phyloP scores from a whole-genome alignment of 345 rosid species.

The Brassica incana region DNA sequence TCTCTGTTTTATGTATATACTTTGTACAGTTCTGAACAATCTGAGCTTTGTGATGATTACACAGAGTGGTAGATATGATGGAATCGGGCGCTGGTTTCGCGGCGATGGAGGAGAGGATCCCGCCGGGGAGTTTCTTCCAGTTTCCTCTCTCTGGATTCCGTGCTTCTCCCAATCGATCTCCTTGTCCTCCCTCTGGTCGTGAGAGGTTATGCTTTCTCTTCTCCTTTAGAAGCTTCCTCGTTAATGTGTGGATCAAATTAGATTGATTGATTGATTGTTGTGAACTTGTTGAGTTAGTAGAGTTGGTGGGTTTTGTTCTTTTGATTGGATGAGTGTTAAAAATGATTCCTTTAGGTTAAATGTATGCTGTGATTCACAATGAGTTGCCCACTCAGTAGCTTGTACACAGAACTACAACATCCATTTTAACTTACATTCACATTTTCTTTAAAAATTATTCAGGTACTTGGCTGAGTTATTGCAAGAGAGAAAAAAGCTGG shows the following conservation, averaged over 20 bases:
- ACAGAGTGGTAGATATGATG: constrained; percentile 18
- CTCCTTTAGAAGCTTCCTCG: background rate
- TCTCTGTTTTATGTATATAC: background rate
- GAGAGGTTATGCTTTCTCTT: constrained; percentile 52
- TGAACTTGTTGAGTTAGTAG: background rate
- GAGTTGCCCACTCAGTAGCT: background rate
- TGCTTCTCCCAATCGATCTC: constrained; percentile 83
- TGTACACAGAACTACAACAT: background rate
- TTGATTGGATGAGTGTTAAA: too few relatives aligned
- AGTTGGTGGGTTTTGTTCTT: too few relatives aligned
- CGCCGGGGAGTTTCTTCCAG: constrained; percentile 84
- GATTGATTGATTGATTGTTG: background rate
- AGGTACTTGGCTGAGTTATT: constrained; percentile 85
- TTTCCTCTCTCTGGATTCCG: constrained; percentile 73
- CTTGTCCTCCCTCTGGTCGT: constrained; percentile 68
- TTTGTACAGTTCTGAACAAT: background rate
- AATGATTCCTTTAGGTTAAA: background rate
- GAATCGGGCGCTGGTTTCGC: constrained; percentile 27
- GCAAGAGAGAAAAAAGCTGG: constrained; percentile 84
- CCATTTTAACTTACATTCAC: background rate
- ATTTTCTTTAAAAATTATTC: constrained; percentile 8
- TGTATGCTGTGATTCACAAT: background rate
- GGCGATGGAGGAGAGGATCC: constrained; percentile 87
- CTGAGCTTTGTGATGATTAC: constrained; percentile 7
- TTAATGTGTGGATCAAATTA: background rate